Evolutionary conservation across 345 rosid genomes (phyloP).

Genomic region (Eucalyptus camaldulensis): DNA sequence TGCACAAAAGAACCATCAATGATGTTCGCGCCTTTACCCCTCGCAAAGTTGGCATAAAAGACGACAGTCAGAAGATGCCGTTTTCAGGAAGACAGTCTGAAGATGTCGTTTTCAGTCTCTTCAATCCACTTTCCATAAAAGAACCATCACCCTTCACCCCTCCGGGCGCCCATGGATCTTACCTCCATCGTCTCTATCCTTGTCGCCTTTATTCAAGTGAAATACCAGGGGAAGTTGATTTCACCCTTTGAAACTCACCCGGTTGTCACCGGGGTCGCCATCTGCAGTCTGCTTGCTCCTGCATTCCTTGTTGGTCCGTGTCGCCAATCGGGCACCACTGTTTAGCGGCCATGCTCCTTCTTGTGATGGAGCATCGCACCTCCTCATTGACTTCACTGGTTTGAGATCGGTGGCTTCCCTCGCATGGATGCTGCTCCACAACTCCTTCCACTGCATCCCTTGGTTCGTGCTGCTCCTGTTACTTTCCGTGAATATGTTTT

Average conservation of each 20-base stretch:
- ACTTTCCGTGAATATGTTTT: neutral
- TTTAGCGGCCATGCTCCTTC: neutral
- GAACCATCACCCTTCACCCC: neutral
- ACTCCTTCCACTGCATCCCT: neutral
- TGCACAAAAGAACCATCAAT: no score
- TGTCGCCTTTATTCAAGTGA: no score
- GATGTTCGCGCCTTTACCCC: no score
- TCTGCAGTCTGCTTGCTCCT: neutral
- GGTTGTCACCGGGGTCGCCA: neutral
- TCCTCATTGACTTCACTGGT: neutral
- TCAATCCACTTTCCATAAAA: no score
- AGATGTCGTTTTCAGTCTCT: no score
- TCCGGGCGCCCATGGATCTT: neutral
- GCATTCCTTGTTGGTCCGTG: neutral
- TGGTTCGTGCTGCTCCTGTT: neutral
- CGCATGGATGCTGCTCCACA: neutral
- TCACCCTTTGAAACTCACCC: neutral
- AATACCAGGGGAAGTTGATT: neutral
- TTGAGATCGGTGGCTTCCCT: neutral
- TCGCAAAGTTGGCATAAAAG: no score
- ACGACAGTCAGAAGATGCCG: no score
- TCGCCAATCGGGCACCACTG: neutral
- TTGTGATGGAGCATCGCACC: neutral
- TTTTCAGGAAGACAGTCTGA: no score
- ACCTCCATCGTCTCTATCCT: neutral